Percentiles rank a stretch among this genome's conserved stretches.
These are phyloP conservation scores for Leccinum disarticulatum DNA, from an alignment of 768 basidiomycete species.

Conservation along the genomic window DNA sequence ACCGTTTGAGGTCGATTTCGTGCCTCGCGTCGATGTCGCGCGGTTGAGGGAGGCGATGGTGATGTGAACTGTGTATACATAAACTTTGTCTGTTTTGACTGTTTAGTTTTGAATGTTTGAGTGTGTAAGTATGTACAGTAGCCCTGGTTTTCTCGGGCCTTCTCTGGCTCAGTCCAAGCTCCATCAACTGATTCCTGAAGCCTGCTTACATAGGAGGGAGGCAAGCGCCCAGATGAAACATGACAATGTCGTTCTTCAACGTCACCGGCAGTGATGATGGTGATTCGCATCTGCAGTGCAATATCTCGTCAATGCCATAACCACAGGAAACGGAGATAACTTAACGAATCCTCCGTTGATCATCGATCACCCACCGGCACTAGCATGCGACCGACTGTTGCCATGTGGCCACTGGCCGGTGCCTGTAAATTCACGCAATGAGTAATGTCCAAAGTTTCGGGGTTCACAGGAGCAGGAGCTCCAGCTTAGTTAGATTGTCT, in stretches of 20 bases:
- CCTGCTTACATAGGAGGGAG: too few species aligned
- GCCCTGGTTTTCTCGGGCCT: neutral
- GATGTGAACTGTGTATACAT: neutral
- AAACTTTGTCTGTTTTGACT: neutral
- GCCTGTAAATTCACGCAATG: too few species aligned
- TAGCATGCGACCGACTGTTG: too few species aligned
- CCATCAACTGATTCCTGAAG: too few species aligned
- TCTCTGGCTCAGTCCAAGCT: too few species aligned
- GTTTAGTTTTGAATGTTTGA: neutral
- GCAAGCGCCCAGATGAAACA: neutral
- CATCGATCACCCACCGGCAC: too few species aligned
- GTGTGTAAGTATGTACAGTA: neutral
- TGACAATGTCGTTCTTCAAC: neutral
- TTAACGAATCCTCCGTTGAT: too few species aligned
- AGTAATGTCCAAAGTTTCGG: too few species aligned
- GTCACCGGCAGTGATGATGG: neutral
- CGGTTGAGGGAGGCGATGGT: slow-evolving; percentile 19
- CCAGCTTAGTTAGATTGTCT: too few species aligned
- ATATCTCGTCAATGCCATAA: neutral
- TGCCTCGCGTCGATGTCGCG: slow-evolving; percentile 37
- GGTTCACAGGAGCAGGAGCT: too few species aligned
- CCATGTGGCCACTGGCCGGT: too few species aligned
- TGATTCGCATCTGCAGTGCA: neutral
- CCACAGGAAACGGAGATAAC: too few species aligned
- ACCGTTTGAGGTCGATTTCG: slow-evolving; percentile 56